phyloP scores from a whole-genome alignment of 2,329 filamentous ascomycete genomes.

The Xylaria sp. region DNA sequence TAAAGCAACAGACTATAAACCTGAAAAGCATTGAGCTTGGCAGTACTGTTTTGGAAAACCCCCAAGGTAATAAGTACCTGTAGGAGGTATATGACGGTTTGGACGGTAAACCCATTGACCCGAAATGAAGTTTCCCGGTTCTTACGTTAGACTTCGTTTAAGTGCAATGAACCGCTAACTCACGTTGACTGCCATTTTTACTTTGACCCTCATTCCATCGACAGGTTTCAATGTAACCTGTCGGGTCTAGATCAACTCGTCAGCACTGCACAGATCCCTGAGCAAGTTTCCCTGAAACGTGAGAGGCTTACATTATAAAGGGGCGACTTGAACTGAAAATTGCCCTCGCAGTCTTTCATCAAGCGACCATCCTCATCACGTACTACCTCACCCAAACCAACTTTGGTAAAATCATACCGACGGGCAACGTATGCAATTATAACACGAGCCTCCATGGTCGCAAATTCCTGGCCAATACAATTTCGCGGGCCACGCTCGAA shows the following conservation, averaged over 20 bases:
- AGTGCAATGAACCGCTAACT: not conserved
- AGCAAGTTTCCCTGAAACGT: not conserved
- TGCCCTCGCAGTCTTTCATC: not conserved
- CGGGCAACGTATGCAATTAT: constrained; percentile 29
- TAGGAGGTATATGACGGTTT: no score
- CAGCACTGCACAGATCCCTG: not conserved
- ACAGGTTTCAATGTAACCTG: constrained; percentile 25
- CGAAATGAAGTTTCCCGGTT: no score
- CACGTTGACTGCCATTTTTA: not conserved
- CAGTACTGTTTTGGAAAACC: no score
- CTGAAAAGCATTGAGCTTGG: no score
- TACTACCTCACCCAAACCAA: constrained; percentile 13
- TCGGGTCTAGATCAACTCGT: constrained; percentile 9
- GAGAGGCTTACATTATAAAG: constrained; percentile 20
- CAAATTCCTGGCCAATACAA: constrained; percentile 32
- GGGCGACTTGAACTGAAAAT: constrained; percentile 4
- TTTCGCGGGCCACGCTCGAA: constrained; percentile 29
- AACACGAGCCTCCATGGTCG: constrained; percentile 24
- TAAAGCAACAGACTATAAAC: no score
- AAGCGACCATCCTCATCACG: constrained; percentile 1
- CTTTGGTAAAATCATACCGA: constrained; percentile 30
- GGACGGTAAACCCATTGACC: no score
- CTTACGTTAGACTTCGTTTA: no score
- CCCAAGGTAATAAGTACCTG: no score
- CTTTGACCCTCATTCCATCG: constrained; percentile 30